A percentile compares a stretch with the other conserved stretches of the same genome.
Evolutionary conservation across 352 stramenopile genomes (phyloP).

Genomic region (Globisporangium cystogenes): DNA sequence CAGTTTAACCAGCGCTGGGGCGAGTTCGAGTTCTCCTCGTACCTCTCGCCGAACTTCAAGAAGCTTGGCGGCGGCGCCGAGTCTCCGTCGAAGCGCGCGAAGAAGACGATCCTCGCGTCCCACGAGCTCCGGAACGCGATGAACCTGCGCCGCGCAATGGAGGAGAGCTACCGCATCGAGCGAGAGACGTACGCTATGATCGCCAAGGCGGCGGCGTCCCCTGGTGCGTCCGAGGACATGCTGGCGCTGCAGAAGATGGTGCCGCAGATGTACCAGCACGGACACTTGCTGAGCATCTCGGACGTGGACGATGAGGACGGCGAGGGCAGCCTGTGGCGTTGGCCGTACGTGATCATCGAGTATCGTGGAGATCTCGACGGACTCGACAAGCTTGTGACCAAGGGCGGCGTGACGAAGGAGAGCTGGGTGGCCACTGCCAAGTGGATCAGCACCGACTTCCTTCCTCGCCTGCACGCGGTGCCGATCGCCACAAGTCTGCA

Average conservation of each 20-base stretch:
- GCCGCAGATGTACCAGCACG: constrained; percentile 39
- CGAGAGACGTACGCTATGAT: constrained; percentile 55
- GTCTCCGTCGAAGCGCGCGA: constrained; percentile 32
- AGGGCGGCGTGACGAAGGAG: constrained; percentile 34
- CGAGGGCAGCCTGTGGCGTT: constrained; percentile 74
- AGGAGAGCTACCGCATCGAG: constrained; percentile 73
- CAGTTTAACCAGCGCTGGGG: constrained; percentile 80
- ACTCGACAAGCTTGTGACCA: constrained; percentile 44
- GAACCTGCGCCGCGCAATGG: constrained; percentile 64
- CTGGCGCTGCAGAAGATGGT: constrained; percentile 24
- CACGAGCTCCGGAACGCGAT: constrained; percentile 53
- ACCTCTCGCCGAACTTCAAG: constrained; percentile 50
- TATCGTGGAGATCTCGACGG: constrained; percentile 47
- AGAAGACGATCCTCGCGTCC: constrained; percentile 30
- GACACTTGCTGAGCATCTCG: constrained; percentile 49
- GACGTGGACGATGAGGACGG: constrained; percentile 64
- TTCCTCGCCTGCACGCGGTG: constrained; percentile 56
- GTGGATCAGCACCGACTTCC: constrained; percentile 60
- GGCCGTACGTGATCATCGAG: constrained; percentile 78
- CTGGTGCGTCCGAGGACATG: constrained; percentile 9
- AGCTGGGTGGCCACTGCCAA: constrained; percentile 46
- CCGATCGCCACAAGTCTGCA: constrained; percentile 31
- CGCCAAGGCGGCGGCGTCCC: constrained; percentile 1
- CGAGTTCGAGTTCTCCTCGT: constrained; percentile 69
- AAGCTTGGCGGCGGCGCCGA: background rate